Evolutionary conservation across 73 alveolate species (phyloP).

Genomic region (Tetrahymena borealis): DNA sequence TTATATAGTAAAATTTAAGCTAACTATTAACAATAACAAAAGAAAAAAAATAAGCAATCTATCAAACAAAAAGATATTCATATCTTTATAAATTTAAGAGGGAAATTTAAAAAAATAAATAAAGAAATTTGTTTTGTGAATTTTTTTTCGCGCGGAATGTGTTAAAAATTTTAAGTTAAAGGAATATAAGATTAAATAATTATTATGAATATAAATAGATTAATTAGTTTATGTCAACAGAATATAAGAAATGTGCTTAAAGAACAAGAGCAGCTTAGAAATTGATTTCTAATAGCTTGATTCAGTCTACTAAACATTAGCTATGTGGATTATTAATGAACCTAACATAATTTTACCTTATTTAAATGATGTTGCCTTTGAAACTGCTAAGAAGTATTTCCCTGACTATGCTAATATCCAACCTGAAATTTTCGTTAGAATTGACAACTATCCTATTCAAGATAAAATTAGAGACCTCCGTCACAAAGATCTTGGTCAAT

Average conservation of each 20-base stretch:
- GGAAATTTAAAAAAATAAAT: neutral
- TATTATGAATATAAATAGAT: constrained; percentile 61
- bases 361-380: constrained; percentile 90
- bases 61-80: too few relatives aligned
- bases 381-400: constrained; percentile 78
- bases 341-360: constrained; percentile 89
- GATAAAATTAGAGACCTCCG: constrained; percentile 89
- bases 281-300: constrained; percentile 69
- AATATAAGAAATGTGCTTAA: constrained; percentile 90
- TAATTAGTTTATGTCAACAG: constrained; percentile 68
- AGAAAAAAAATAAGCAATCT: too few relatives aligned
- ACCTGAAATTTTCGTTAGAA: constrained; percentile 89
- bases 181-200: constrained; percentile 17
- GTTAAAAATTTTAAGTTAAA: neutral
- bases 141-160: neutral
- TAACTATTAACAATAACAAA: neutral
- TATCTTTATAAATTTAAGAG: neutral
- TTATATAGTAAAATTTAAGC: neutral
- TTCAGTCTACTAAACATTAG: constrained; percentile 63
- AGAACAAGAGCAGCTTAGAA: constrained; percentile 89
- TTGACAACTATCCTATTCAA: constrained; percentile 85
- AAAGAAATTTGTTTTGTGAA: neutral
- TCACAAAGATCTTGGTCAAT: constrained; percentile 89
- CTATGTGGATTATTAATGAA: constrained; percentile 95
- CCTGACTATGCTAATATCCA: constrained; percentile 85